phyloP scores from a whole-genome alignment of 1,284 basidiomycete genomes.

The Coniophora puteana region DNA sequence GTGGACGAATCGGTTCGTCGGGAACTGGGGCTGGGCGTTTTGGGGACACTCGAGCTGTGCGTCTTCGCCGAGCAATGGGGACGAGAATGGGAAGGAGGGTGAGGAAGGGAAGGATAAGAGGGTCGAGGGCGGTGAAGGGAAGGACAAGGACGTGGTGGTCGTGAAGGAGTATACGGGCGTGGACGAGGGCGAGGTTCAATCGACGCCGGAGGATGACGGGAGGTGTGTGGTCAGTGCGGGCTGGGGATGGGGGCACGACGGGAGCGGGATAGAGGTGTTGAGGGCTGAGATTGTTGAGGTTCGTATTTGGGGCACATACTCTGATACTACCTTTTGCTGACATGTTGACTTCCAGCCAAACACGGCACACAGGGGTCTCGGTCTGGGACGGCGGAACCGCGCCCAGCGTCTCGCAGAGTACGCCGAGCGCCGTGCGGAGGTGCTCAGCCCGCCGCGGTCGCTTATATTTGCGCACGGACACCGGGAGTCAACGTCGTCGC shows the following conservation, averaged over 20 bases:
- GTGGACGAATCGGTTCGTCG: slow-evolving; percentile 46
- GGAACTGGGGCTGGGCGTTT: slow-evolving; percentile 42
- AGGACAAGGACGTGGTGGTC: slow-evolving; percentile 11
- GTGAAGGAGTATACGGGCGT: slow-evolving; percentile 15
- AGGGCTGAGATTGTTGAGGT: slow-evolving; percentile 61
- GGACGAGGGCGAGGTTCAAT: slow-evolving; percentile 26
- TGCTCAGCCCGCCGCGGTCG: slow-evolving; percentile 39
- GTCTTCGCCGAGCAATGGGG: neutral
- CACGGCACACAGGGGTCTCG: slow-evolving; percentile 39
- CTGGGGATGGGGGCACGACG: slow-evolving; percentile 74
- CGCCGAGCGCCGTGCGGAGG: slow-evolving; percentile 48
- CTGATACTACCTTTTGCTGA: slow-evolving; percentile 4
- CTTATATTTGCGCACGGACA: slow-evolving; percentile 14
- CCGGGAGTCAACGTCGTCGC: slow-evolving; percentile 16
- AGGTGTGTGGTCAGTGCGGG: slow-evolving; percentile 58
- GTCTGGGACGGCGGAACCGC: slow-evolving; percentile 57
- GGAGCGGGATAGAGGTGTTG: slow-evolving; percentile 68
- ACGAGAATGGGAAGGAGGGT: slow-evolving; percentile 12
- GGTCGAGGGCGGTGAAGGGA: slow-evolving; percentile 9
- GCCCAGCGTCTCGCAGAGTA: slow-evolving; percentile 65
- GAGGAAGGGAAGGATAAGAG: too few relatives aligned
- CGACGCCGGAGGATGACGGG: slow-evolving; percentile 61
- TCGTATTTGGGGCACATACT: slow-evolving; percentile 1
- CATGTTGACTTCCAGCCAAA: slow-evolving; percentile 32
- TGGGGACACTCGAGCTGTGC: slow-evolving; percentile 23